Evolutionary conservation across 2,329 filamentous ascomycete species (phyloP).

Genomic region (Trichoderma lentiforme): DNA sequence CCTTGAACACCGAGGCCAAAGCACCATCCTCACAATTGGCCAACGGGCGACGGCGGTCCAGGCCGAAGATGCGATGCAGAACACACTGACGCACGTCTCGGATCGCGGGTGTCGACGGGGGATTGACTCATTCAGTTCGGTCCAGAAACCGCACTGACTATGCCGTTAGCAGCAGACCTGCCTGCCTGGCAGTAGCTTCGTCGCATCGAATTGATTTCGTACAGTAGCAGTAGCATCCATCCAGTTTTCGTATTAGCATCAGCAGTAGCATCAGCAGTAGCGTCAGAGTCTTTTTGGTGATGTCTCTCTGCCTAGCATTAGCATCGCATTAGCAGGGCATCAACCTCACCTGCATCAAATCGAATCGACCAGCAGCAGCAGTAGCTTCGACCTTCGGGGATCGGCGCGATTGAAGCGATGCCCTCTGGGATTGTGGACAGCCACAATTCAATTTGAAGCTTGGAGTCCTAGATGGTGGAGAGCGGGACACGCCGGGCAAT

Average conservation of each 20-base stretch:
- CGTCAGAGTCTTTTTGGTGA: background rate
- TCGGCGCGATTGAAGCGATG: background rate
- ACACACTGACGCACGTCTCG: conserved; percentile 15
- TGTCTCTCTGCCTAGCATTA: background rate
- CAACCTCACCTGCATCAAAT: background rate
- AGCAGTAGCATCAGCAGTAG: conserved; percentile 5
- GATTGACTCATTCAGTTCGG: conserved; percentile 4
- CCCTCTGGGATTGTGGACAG: background rate
- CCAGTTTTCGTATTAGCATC: background rate
- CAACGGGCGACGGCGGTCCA: conserved; percentile 10
- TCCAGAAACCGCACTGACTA: background rate
- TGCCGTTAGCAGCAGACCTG: background rate
- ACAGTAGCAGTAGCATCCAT: background rate
- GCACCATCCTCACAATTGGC: background rate
- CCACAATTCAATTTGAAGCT: background rate
- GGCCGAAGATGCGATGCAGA: conserved; percentile 8
- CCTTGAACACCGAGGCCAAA: background rate
- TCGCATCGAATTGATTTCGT: background rate
- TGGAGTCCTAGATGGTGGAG: background rate
- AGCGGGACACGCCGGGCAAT: conserved; percentile 8
- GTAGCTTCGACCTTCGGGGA: background rate
- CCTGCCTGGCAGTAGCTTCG: background rate
- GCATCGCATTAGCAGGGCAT: background rate
- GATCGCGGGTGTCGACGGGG: conserved; percentile 4
- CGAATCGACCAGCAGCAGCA: background rate